Conservation (phyloP, 345 rosid genomes). For the Viola odorata region DNA sequence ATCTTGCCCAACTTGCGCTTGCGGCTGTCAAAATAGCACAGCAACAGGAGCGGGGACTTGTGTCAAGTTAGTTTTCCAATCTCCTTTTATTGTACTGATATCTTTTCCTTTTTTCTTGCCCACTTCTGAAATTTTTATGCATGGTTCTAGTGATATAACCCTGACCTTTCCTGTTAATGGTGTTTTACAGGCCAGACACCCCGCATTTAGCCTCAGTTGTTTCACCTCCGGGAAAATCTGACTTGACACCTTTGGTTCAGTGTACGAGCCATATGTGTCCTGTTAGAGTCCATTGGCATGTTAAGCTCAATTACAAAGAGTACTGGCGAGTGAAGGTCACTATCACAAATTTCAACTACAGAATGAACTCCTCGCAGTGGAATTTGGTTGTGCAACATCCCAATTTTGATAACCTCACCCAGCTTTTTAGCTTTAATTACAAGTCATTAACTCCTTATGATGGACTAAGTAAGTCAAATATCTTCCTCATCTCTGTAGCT, state of each 20-base stretch:
- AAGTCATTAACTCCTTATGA: constrained; percentile 28
- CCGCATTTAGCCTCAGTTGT: constrained; percentile 29
- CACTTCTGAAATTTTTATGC: neutral
- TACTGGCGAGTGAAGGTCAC: constrained; percentile 30
- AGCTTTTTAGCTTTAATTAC: constrained; percentile 24
- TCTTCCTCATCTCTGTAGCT: neutral
- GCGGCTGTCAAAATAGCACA: constrained; percentile 26
- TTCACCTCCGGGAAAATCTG: constrained; percentile 12
- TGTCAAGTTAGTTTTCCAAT: constrained; percentile 19
- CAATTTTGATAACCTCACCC: constrained; percentile 28
- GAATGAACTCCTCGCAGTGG: constrained; percentile 26
- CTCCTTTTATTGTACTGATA: neutral
- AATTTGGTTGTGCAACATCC: constrained; percentile 31
- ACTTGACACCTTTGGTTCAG: constrained; percentile 24
- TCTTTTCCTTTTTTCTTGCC: neutral
- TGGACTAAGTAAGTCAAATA: constrained; percentile 21
- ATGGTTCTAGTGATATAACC: too few relatives aligned
- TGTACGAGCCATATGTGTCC: constrained; percentile 35
- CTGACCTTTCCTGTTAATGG: neutral
- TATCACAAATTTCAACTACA: constrained; percentile 25
- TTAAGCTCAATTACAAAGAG: constrained; percentile 26
- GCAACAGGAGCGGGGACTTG: constrained; percentile 16
- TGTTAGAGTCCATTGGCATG: constrained; percentile 28
- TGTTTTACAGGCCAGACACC: constrained; percentile 17
- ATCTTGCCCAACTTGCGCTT: constrained; percentile 27